Conservation (phyloP, 2,329 filamentous ascomycete species). For the Neurospora sp. region DNA sequence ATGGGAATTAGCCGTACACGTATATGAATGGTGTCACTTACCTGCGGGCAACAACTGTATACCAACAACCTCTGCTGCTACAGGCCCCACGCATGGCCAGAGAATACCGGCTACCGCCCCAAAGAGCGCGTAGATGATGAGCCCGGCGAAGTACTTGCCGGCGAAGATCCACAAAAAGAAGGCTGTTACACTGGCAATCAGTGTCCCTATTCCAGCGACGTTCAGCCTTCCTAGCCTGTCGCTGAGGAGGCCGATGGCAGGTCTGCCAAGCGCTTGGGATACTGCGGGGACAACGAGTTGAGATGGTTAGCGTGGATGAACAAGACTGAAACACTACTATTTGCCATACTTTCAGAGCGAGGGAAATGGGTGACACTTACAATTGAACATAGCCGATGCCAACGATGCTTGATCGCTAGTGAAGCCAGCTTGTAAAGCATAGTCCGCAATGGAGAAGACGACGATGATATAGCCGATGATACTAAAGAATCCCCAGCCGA, state of each 20-base stretch:
- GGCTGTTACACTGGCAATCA: constrained; percentile 53
- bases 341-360: constrained; percentile 1
- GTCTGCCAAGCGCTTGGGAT: constrained; percentile 58
- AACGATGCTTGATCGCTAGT: constrained; percentile 57
- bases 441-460: constrained; percentile 69
- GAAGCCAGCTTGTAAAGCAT: constrained; percentile 59
- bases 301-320: constrained; percentile 1
- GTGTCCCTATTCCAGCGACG: constrained; percentile 56
- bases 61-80: constrained; percentile 66
- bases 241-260: constrained; percentile 62
- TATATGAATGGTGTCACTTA: constrained; percentile 9
- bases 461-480: constrained; percentile 68
- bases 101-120: constrained; percentile 62
- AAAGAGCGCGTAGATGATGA: constrained; percentile 62
- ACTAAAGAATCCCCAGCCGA: constrained; percentile 60
- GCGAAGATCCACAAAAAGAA: constrained; percentile 68
- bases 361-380: constrained; percentile 26
- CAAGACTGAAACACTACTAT: neutral
- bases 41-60: constrained; percentile 58
- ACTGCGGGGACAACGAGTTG: constrained; percentile 23
- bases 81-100: constrained; percentile 55
- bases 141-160: constrained; percentile 50
- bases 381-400: constrained; percentile 63
- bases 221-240: constrained; percentile 65
- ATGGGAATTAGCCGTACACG: neutral